Evolutionary conservation across 2,329 filamentous ascomycete genomes (phyloP), one percentile per base, ranked within the genome.

Genomic region (Penicillium sp.): DNA sequence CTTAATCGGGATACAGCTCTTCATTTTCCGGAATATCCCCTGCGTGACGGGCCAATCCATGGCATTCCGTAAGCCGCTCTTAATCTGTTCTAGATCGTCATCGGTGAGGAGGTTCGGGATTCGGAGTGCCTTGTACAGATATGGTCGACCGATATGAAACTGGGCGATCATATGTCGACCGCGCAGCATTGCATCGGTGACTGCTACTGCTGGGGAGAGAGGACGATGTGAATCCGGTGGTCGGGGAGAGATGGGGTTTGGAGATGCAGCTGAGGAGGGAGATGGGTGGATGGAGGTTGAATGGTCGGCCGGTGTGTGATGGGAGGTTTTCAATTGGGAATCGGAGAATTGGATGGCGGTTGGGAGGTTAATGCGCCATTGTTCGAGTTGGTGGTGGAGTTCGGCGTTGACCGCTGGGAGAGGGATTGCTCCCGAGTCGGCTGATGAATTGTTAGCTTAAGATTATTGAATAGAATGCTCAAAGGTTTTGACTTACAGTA

Each of bases 351-450:
- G 76, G 15, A 81, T 71, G 7, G 73, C 66, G 13, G 72, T 55
- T 8, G 80, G 80, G 12, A 82, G 75, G 47, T 81, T 80, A 4
- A 64, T 69, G 21, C 79, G 78, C 80, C 80, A 83, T 61, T 81
- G 78, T 59, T 81, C 79, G 15, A 82, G 74, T 63, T 83, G 80
- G 62, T 82, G 79, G 43, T 77, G 74, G 52, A 82, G 75, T 61
- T 83, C 80, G 26, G 74, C 68, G 18, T 78, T 80, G 44, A 83
- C 69, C 7, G 74, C 74, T 12, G 77, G 74, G 6, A 75, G 75
- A 3, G 79, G 79, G 29, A 73, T 70, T 15, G 58, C 78, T 55
- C 71, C 72, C n/a, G 69, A 72, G 53, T 76, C 71, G 58, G 67
- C 68, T 71, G 13, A 10, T 20, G 13, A 13, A 21, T 13, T 18